Percentiles rank a stretch among this genome's conserved stretches.
phyloP scores from a whole-genome alignment of 805 yeast genomes.

The Metschnikowia baotianmanensis region DNA sequence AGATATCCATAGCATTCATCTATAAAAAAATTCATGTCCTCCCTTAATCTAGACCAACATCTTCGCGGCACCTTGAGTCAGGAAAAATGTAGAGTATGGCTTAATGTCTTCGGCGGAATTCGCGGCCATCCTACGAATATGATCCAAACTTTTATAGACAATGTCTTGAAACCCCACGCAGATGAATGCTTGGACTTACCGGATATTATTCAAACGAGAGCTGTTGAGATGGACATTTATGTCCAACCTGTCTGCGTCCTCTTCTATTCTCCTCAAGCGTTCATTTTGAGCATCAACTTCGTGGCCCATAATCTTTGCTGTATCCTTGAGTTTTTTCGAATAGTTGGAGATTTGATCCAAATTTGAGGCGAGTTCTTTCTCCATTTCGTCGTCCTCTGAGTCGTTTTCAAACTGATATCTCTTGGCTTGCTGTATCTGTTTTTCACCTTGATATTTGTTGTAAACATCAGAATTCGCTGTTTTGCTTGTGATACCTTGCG shows the following conservation, averaged over 20 bases:
- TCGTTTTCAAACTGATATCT: constrained; percentile 85
- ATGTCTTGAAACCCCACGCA: too few relatives aligned
- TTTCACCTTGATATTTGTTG: constrained; percentile 52
- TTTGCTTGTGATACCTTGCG: constrained; percentile 51
- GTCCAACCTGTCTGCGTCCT: constrained; percentile 81
- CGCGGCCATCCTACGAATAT: too few relatives aligned
- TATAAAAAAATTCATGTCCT: too few relatives aligned
- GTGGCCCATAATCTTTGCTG: constrained; percentile 69
- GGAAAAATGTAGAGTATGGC: too few relatives aligned
- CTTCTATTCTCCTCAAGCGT: constrained; percentile 72
- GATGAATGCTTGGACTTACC: constrained; percentile 12
- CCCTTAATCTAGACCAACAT: too few relatives aligned
- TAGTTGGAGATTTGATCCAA: constrained; percentile 72
- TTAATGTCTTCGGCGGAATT: too few relatives aligned
- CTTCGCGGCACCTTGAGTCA: too few relatives aligned
- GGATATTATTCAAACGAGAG: constrained; percentile 58
- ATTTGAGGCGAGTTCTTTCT: constrained; percentile 79
- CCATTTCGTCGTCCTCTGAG: constrained; percentile 90
- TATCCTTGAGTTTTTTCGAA: constrained; percentile 65
- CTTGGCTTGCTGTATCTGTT: constrained; percentile 55
- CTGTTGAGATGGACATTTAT: constrained; percentile 78
- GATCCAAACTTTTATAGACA: too few relatives aligned
- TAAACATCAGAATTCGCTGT: constrained; percentile 36
- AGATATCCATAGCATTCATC: too few relatives aligned
- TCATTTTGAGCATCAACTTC: constrained; percentile 79